These are phyloP conservation scores for Dipodascus geniculatus DNA, from an alignment of 805 yeast species.

Conservation along the genomic window DNA sequence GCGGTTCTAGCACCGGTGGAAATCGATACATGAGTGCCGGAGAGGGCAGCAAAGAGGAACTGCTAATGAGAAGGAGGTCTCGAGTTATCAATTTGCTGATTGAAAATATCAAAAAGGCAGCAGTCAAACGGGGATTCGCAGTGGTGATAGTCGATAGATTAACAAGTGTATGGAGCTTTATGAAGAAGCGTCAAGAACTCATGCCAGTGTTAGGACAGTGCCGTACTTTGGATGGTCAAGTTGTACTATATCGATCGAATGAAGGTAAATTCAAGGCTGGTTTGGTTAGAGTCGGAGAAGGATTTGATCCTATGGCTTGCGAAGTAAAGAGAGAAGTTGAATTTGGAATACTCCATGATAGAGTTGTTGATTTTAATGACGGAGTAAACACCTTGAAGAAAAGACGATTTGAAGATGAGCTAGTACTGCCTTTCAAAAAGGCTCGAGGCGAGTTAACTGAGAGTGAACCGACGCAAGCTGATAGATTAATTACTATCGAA, in stretches of 20 bases:
- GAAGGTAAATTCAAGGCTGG: neutral
- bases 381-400: neutral
- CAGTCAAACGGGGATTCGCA: neutral
- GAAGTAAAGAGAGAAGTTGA: neutral
- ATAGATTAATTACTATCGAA: neutral
- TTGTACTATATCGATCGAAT: neutral
- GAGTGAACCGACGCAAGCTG: neutral
- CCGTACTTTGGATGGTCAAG: neutral
- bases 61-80: neutral
- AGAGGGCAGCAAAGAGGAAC: neutral
- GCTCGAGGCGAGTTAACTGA: neutral
- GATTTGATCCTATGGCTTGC: neutral
- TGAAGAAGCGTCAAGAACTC: neutral
- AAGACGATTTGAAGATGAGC: neutral
- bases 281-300: neutral
- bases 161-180: neutral
- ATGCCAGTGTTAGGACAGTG: neutral
- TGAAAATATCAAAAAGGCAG: neutral
- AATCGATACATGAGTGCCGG: neutral
- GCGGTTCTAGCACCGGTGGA: conserved; percentile 1
- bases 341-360: neutral
- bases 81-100: neutral
- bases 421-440: neutral
- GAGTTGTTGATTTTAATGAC: neutral
- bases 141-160: neutral